Evolutionary conservation across 306 rosid species (phyloP).

Genomic region (Lotus japonicus): DNA sequence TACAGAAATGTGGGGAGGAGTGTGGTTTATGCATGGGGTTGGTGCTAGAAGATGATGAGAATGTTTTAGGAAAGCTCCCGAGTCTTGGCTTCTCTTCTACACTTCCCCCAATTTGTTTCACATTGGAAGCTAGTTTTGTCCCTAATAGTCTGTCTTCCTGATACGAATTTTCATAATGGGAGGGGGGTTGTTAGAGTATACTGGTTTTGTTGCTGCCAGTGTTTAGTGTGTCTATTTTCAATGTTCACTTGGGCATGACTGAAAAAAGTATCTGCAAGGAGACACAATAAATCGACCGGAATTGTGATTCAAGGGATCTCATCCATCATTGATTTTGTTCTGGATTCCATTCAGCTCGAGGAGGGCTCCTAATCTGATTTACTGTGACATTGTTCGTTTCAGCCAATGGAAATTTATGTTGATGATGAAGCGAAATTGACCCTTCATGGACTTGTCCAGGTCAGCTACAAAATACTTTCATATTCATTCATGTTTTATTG

Average conservation of each 20-base stretch:
- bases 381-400: slow-evolving; percentile 91
- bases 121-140: slow-evolving; percentile 8
- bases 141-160: slow-evolving; percentile 11
- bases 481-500: not conserved
- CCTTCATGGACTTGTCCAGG: slow-evolving; percentile 98
- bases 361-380: slow-evolving; percentile 88
- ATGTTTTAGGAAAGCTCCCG: too few species aligned
- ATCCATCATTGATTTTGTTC: slow-evolving; percentile 80
- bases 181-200: not conserved
- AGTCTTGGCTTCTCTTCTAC: too few species aligned
- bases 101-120: too few species aligned
- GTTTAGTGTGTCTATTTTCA: slow-evolving; percentile 36
- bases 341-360: slow-evolving; percentile 88
- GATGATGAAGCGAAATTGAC: slow-evolving; percentile 98
- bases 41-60: not conserved
- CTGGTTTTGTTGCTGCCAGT: slow-evolving; percentile 20
- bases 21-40: slow-evolving; percentile 8
- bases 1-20: slow-evolving; percentile 22
- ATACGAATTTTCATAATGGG: slow-evolving; percentile 14
- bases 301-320: slow-evolving; percentile 71
- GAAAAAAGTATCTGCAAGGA: slow-evolving; percentile 50
- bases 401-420: slow-evolving; percentile 99
- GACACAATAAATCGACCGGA: slow-evolving; percentile 61
- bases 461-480: not conserved
- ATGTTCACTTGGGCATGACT: slow-evolving; percentile 44